Evolutionary conservation across 139 green algal genomes (phyloP), one percentile per base, ranked within the genome.

Genomic region (Protoeuglena noctilucae): DNA sequence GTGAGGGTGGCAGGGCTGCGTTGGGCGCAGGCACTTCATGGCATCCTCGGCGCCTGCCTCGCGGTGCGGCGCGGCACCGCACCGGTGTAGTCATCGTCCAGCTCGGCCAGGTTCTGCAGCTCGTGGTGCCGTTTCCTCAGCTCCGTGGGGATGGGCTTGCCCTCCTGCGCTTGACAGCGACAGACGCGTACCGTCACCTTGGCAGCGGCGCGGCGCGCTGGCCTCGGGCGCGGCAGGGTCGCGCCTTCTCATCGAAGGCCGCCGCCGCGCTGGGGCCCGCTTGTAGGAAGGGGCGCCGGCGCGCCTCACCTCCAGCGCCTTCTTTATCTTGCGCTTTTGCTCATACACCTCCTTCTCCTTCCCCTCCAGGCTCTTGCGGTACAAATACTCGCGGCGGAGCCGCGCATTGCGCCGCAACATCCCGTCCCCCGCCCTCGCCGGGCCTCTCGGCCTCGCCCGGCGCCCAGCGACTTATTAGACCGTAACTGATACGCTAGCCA

Each of bases 41-140:
- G 39, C 39, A 46, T 46, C 16, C 16, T n/a, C 14, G 39, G 39
- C 39, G 39, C 14, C 14, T 46, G 39, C 14, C n/a, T n/a, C n/a
- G n/a, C n/a, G n/a, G n/a, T n/a, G 34, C 34, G 5, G 25, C 43
- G 1, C 2, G 25, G 72, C 30, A 90, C 79, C 4, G 81, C 88
- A n/a, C n/a, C n/a, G 26, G 91, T 97, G 73, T 94, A 92, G 57
- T 95, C 87, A 60, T 99, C 92, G 57, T 99, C 92, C 2, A 96
- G 69, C 53, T 92, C 83, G 5, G 94, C 68, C 56, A 89, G 71
- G 2, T 77, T 63, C 22, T 81, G 71, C 39, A 98, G 73, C 51
- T 70, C 58, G 0, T 54, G 60, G 65, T 90, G 86, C 39, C 95
- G 85, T 0, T 48, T 46, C 1, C 81, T 66, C 28, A 98, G 70